phyloP scores from a whole-genome alignment of 495 filamentous ascomycete species.

The Tuber umbilicatum region DNA sequence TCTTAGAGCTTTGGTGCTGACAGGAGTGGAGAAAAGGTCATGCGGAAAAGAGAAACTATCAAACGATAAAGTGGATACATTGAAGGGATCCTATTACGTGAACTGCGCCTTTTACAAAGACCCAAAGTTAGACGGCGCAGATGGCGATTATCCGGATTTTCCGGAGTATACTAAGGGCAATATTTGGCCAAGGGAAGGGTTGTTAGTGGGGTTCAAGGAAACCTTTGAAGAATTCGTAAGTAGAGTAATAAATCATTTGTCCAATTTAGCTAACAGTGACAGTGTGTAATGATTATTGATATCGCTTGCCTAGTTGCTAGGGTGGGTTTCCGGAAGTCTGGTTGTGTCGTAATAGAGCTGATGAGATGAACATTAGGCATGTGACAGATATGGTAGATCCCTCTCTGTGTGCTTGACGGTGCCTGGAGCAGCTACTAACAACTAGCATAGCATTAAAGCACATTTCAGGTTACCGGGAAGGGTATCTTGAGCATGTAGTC shows the following conservation, averaged over 20 bases:
- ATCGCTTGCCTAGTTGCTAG: conserved; percentile 76
- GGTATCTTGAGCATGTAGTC: conserved; percentile 82
- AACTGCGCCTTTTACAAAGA: conserved; percentile 91
- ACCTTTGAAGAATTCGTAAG: conserved; percentile 60
- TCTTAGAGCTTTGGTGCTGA: conserved; percentile 44
- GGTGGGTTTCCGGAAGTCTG: conserved; percentile 10
- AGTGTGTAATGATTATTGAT: conserved; percentile 77
- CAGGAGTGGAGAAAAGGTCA: conserved; percentile 58
- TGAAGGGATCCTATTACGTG: conserved; percentile 94
- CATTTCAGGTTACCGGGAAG: conserved; percentile 63
- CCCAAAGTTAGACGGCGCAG: conserved; percentile 54
- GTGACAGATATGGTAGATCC: conserved; percentile 63
- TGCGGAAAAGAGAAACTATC: conserved; percentile 91
- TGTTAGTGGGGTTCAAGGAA: conserved; percentile 64
- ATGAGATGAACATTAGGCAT: conserved; percentile 48
- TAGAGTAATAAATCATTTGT: background rate
- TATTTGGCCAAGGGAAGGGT: conserved; percentile 67
- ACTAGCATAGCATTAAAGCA: conserved; percentile 51
- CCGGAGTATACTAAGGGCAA: conserved; percentile 66
- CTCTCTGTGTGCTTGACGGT: background rate
- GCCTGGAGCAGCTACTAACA: background rate
- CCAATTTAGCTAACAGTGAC: conserved; percentile 2
- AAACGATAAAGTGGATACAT: conserved; percentile 78
- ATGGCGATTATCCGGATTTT: conserved; percentile 46
- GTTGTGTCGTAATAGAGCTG: background rate